Base-by-base conservation (phyloP, 495 filamentous ascomycete genomes). In the Cenococcum geophilum region DNA sequence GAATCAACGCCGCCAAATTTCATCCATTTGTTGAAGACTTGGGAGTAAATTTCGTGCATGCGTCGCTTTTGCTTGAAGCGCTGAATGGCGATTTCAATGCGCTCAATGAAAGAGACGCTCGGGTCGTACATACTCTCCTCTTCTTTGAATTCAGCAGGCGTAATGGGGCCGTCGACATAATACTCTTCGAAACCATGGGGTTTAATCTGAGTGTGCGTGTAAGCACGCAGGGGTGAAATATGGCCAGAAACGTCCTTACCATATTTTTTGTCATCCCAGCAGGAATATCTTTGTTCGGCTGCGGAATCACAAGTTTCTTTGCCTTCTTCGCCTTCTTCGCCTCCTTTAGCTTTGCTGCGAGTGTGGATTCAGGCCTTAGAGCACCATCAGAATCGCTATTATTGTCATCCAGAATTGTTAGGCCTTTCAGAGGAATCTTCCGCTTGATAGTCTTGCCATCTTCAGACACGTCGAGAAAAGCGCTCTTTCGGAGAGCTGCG, bases 81-180 rank as follows among this genome's bases (percentile, higher is more conserved):
- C 60, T 90, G 86, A 35, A 97, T 86, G 42, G 89, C 93, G 60
- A 83, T 84, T 70, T 97, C 86, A 18, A 97, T 88, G 45, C 93
- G 91, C 48, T 64, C 56, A 21, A 61, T 45, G 35, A 64, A 63
- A 8, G 61, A 57, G 11, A 77, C 72, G 9, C 57, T 79, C 74
- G 65, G 57, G 35, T 68, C 53, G 48, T 71, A 72, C 16, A 68
- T 59, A 21, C 75, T 73, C 36, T 66, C 73, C 70, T 92, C 87
- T 53, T 88, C 76, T 4, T 77, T 68, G 55, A 77, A 75, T 67
- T 93, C 81, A 0, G 76, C 78, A 0, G 85, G 86, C 0, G 87
- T 91, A 37, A 95, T 72, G 0, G 92, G 91, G 4, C 82, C 78
- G 69, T 97, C 91, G 43, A 83, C 84, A 70, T 79, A 89, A 69